Conservation (phyloP, 2,329 filamentous ascomycete species). For the Curvularia sp. region DNA sequence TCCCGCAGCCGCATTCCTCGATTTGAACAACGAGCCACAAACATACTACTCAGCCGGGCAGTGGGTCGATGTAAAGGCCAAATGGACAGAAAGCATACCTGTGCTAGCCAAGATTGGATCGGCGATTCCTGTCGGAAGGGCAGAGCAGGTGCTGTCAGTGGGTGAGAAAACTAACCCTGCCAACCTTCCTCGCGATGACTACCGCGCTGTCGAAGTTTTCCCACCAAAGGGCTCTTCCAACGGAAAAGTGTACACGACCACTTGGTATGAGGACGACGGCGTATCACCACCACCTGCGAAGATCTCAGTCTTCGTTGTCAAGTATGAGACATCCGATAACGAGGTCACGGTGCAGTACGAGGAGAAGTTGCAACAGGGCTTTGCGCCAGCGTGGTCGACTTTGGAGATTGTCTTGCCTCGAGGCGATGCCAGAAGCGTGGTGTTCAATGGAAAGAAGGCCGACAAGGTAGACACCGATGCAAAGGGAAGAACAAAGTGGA, state of each 20-base stretch:
- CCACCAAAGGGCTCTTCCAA: conserved; percentile 55
- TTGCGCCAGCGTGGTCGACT: conserved; percentile 59
- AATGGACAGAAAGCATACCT: conserved; percentile 63
- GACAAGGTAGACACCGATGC: conserved; percentile 1
- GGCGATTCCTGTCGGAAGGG: conserved; percentile 61
- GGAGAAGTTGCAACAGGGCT: conserved; percentile 51
- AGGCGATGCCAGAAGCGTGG: conserved; percentile 55
- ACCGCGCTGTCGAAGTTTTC: conserved; percentile 64
- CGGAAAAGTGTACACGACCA: conserved; percentile 48
- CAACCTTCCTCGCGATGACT: conserved; percentile 60
- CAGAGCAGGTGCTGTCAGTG: conserved; percentile 59
- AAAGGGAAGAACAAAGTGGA: conserved; percentile 5
- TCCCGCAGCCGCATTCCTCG: conserved; percentile 64
- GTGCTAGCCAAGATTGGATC: conserved; percentile 63
- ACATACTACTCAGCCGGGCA: conserved; percentile 63
- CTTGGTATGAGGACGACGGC: conserved; percentile 66
- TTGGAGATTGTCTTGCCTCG: conserved; percentile 60
- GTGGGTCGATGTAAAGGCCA: conserved; percentile 60
- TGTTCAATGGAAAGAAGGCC: conserved; percentile 24
- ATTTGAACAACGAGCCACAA: conserved; percentile 68
- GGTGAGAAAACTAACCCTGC: conserved; percentile 58
- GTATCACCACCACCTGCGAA: conserved; percentile 53
- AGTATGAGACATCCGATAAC: conserved; percentile 48
- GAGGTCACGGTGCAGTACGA: conserved; percentile 55
- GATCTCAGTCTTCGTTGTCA: conserved; percentile 38